phyloP scores from a whole-genome alignment of 352 stramenopile genomes.

The Pythium dissotocum region DNA sequence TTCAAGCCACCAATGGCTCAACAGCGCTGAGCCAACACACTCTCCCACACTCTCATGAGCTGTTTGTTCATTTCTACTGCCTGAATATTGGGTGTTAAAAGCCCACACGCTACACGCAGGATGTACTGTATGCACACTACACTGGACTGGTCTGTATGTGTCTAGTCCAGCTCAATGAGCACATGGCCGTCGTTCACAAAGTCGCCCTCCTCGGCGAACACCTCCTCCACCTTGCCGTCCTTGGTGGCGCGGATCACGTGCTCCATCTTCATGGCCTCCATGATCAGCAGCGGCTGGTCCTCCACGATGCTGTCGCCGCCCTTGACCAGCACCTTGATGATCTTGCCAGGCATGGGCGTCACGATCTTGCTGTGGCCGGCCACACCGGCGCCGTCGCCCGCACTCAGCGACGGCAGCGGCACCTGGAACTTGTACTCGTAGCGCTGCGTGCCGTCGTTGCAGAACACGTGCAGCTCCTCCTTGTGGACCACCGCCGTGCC shows the following conservation, averaged over 20 bases:
- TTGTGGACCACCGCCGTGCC: constrained; percentile 70
- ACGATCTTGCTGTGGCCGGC: constrained; percentile 59
- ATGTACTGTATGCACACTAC: not conserved
- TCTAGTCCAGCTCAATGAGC: constrained; percentile 64
- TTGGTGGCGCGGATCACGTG: constrained; percentile 75
- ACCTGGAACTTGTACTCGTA: constrained; percentile 88
- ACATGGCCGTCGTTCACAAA: constrained; percentile 78
- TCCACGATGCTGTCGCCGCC: constrained; percentile 85
- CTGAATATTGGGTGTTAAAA: not conserved
- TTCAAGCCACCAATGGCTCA: too few relatives aligned
- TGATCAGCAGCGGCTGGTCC: constrained; percentile 92
- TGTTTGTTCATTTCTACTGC: not conserved
- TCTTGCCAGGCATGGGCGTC: constrained; percentile 95
- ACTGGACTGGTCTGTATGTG: not conserved
- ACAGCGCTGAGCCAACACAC: not conserved
- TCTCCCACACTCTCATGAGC: not conserved
- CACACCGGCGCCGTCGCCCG: constrained; percentile 31
- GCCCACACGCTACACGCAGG: not conserved
- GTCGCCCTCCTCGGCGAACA: constrained; percentile 74
- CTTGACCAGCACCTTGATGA: constrained; percentile 90
- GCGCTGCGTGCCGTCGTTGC: constrained; percentile 64
- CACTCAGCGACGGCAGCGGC: constrained; percentile 50
- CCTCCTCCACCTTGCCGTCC: constrained; percentile 64
- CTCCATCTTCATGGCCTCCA: constrained; percentile 99
- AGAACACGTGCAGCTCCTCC: constrained; percentile 75